These are phyloP conservation scores for Ophiostoma sp. DNA, from an alignment of 2,329 filamentous ascomycete species.

Conservation along the genomic window DNA sequence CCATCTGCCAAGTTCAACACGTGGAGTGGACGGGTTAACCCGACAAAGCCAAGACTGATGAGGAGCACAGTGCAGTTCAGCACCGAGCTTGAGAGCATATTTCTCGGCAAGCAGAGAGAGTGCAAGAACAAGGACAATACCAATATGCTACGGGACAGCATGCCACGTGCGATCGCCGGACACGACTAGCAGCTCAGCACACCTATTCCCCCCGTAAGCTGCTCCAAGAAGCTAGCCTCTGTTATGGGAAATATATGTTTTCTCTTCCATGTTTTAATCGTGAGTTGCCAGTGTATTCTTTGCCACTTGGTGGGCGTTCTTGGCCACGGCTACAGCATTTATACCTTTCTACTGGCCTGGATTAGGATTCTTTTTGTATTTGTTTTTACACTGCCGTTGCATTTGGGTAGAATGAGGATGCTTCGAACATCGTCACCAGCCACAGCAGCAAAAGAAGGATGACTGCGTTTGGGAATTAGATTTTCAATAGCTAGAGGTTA, in stretches of 20 bases:
- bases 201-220: not conserved
- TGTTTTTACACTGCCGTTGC: slow-evolving; percentile 12
- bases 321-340: not conserved
- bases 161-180: not conserved
- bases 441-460: not conserved
- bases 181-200: slow-evolving; percentile 3
- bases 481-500: too few species aligned
- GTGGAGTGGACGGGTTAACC: slow-evolving; percentile 26
- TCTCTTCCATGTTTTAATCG: slow-evolving; percentile 8
- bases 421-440: not conserved
- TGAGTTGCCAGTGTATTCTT: slow-evolving; percentile 12
- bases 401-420: slow-evolving; percentile 17
- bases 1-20: slow-evolving; percentile 27
- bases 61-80: slow-evolving; percentile 27
- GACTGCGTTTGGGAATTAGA: too few species aligned
- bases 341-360: not conserved
- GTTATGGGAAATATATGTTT: not conserved
- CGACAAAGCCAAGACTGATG: slow-evolving; percentile 22
- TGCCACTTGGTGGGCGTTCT: slow-evolving; percentile 7
- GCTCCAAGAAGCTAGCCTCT: not conserved
- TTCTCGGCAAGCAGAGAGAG: slow-evolving; percentile 21
- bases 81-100: slow-evolving; percentile 25
- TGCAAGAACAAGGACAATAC: slow-evolving; percentile 18
- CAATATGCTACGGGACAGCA: not conserved
- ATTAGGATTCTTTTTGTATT: slow-evolving; percentile 2